Percentiles rank a stretch among this genome's conserved stretches.
Conservation (phyloP, 2,329 filamentous ascomycete species). For the Neopestalotiopsis sp. region DNA sequence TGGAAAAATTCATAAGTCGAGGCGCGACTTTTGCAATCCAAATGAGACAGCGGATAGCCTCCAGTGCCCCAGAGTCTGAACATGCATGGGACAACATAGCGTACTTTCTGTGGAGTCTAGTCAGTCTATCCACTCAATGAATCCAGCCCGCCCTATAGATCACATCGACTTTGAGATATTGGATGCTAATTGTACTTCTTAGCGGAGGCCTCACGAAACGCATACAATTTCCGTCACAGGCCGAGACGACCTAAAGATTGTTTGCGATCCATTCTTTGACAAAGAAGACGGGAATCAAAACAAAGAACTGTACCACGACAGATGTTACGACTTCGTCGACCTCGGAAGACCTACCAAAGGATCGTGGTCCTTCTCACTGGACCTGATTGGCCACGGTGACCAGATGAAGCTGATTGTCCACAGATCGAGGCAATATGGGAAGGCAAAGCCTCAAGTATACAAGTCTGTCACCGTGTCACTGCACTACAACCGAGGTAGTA, state of each 20-base stretch:
- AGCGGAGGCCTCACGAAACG: conserved; percentile 9
- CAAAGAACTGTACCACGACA: conserved; percentile 12
- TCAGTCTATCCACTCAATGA: background rate
- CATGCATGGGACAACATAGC: conserved; percentile 17
- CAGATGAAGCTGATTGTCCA: conserved; percentile 15
- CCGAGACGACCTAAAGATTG: conserved; percentile 18
- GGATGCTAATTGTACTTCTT: background rate
- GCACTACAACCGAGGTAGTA: conserved; percentile 21
- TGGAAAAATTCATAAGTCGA: conserved; percentile 20
- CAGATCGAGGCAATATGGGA: background rate
- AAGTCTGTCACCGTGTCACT: conserved; percentile 4
- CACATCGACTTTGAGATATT: background rate
- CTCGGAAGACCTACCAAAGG: conserved; percentile 19
- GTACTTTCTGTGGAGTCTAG: conserved; percentile 15
- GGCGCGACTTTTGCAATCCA: conserved; percentile 23
- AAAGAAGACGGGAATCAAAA: background rate
- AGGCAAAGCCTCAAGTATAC: background rate
- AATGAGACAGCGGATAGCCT: conserved; percentile 8
- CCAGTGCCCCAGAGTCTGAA: background rate
- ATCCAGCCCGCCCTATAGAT: background rate
- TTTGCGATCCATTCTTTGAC: conserved; percentile 24
- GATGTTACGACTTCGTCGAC: conserved; percentile 20
- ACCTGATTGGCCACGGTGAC: conserved; percentile 9
- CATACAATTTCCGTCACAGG: background rate
- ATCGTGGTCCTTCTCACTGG: conserved; percentile 17